Conservation (phyloP, 2,329 filamentous ascomycete genomes). For the Cladophialophora psammophila region DNA sequence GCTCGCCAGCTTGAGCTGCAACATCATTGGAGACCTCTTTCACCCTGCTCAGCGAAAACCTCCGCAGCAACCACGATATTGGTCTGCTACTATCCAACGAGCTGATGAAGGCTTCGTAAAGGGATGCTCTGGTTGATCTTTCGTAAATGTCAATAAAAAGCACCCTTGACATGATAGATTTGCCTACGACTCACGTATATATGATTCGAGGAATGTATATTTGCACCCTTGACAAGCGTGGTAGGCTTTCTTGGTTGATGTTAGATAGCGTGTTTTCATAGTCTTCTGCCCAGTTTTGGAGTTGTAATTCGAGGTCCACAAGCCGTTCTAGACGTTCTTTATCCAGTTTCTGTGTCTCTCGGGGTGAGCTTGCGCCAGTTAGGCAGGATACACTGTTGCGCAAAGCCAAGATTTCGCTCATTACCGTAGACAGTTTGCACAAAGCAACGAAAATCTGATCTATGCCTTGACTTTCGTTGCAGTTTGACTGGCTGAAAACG, state of each 20-base stretch:
- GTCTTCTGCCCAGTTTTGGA: slow-evolving; percentile 5
- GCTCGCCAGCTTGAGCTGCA: neutral
- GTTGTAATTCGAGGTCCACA: neutral
- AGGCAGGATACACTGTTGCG: slow-evolving; percentile 1
- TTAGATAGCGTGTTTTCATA: slow-evolving; percentile 2
- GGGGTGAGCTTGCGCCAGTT: neutral
- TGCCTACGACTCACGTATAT: neutral
- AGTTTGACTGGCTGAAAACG: neutral
- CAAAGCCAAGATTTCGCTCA: slow-evolving; percentile 5
- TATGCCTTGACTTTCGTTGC: neutral
- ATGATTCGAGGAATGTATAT: slow-evolving; percentile 7
- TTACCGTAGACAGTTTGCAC: neutral
- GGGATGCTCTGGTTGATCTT: slow-evolving; percentile 10
- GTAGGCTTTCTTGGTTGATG: slow-evolving; percentile 2
- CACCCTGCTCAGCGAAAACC: neutral
- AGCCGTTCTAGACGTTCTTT: neutral
- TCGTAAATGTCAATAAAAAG: neutral
- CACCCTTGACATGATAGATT: too few relatives aligned
- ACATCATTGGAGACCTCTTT: slow-evolving; percentile 4
- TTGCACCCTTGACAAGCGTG: slow-evolving; percentile 1
- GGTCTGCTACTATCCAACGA: slow-evolving; percentile 2
- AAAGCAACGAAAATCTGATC: slow-evolving; percentile 7
- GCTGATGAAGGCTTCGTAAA: slow-evolving; percentile 8
- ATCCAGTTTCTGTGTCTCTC: slow-evolving; percentile 3
- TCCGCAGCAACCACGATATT: slow-evolving; percentile 1